Percentiles rank a stretch among this genome's conserved stretches.
These are phyloP conservation scores for Ammopiptanthus mongolicus DNA, from an alignment of 306 rosid species.

Conservation along the genomic window DNA sequence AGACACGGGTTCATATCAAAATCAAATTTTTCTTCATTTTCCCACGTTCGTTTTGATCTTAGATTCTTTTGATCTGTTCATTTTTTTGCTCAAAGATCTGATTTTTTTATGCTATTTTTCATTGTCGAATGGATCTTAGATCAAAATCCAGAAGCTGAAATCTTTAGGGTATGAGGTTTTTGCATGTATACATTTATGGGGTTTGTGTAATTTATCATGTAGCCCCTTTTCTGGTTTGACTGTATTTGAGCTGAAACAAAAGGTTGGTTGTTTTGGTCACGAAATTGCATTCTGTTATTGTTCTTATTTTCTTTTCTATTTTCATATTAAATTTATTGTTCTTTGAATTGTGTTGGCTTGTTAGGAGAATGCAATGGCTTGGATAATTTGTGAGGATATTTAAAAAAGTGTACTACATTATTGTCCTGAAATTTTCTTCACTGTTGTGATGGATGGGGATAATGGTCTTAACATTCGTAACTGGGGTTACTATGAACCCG, in stretches of 20 bases:
- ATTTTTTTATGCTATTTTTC: neutral
- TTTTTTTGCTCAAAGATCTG: slow-evolving; percentile 30
- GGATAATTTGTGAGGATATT: slow-evolving; percentile 16
- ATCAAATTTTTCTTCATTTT: neutral
- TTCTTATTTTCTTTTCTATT: neutral
- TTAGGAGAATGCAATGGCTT: slow-evolving; percentile 23
- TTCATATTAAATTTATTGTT: neutral
- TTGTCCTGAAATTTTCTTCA: slow-evolving; percentile 19
- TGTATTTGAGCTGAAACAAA: slow-evolving; percentile 23
- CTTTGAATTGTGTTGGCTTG: slow-evolving; percentile 19
- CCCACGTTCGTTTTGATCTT: slow-evolving; percentile 18
- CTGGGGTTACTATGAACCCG: slow-evolving; percentile 95
- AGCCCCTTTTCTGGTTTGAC: slow-evolving; percentile 24
- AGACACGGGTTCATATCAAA: neutral
- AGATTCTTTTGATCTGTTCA: slow-evolving; percentile 15
- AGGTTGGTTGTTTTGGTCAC: slow-evolving; percentile 15
- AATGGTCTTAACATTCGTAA: slow-evolving; percentile 83
- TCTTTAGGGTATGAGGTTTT: slow-evolving; percentile 18
- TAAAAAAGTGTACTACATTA: slow-evolving; percentile 16
- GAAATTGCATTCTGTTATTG: neutral
- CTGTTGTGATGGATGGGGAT: slow-evolving; percentile 77
- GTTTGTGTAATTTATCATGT: slow-evolving; percentile 16
- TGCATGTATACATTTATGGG: slow-evolving; percentile 21
- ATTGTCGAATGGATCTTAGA: slow-evolving; percentile 25
- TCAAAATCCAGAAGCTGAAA: slow-evolving; percentile 32